These are phyloP conservation scores for Telfairia occidentalis DNA, from an alignment of 331 rosid species.

Conservation along the genomic window DNA sequence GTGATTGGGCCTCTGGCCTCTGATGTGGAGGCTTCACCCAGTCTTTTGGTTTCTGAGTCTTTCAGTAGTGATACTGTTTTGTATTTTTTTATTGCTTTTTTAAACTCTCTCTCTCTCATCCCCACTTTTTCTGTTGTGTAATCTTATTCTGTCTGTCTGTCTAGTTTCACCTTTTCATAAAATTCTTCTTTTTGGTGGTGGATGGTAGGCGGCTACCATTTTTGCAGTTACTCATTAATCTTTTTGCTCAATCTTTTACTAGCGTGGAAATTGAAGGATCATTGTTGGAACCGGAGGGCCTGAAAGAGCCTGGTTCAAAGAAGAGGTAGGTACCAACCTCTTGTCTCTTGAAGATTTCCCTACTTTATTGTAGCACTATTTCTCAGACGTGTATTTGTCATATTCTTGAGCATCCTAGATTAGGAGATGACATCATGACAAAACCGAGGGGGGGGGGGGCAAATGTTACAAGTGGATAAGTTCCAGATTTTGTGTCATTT, in stretches of 20 bases:
- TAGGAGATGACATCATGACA: not conserved
- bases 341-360: not conserved
- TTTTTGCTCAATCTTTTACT: conserved; percentile 18
- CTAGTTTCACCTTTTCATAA: not conserved
- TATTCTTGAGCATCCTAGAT: not conserved
- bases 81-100: too few relatives aligned
- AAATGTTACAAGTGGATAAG: not conserved
- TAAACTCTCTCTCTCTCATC: not conserved
- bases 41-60: not conserved
- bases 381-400: not conserved
- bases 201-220: not conserved
- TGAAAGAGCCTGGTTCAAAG: conserved; percentile 59
- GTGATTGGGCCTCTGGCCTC: not conserved
- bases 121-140: not conserved
- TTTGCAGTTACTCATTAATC: not conserved
- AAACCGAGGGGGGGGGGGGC: too few relatives aligned
- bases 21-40: not conserved
- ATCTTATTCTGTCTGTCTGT: not conserved
- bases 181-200: not conserved
- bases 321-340: conserved; percentile 47
- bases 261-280: conserved; percentile 72
- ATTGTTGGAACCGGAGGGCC: conserved; percentile 55
- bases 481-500: not conserved
- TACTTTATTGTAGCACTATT: not conserved
- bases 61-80: too few relatives aligned